These are phyloP conservation scores for Neurospora terricola DNA, from an alignment of 495 filamentous ascomycete species.

Conservation along the genomic window DNA sequence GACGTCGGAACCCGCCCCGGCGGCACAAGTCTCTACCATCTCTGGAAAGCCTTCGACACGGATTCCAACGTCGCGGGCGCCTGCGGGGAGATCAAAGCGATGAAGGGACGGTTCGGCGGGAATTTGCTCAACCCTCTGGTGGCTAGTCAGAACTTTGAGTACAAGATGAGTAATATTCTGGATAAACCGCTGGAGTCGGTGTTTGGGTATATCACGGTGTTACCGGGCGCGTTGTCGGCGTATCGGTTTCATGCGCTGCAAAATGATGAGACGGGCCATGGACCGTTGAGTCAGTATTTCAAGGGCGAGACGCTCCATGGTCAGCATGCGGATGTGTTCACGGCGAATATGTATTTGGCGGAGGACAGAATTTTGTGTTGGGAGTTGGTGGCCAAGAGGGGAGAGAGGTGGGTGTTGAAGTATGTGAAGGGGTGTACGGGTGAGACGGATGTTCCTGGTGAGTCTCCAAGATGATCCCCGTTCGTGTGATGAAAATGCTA, in stretches of 20 bases:
- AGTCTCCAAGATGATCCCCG: slow-evolving; percentile 5
- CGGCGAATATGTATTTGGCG: slow-evolving; percentile 98
- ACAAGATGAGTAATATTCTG: slow-evolving; percentile 99
- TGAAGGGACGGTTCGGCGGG: slow-evolving; percentile 73
- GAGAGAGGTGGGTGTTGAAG: slow-evolving; percentile 92
- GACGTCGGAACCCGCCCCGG: slow-evolving; percentile 93
- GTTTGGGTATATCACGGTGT: slow-evolving; percentile 95
- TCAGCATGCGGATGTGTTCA: slow-evolving; percentile 96
- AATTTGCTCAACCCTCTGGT: slow-evolving; percentile 91
- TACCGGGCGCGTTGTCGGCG: slow-evolving; percentile 88
- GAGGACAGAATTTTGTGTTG: slow-evolving; percentile 98
- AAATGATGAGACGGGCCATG: slow-evolving; percentile 89
- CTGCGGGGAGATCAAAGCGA: slow-evolving; percentile 93
- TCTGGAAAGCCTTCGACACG: slow-evolving; percentile 98
- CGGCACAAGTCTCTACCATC: slow-evolving; percentile 79
- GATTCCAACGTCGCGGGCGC: slow-evolving; percentile 95
- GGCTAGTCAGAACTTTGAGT: slow-evolving; percentile 97
- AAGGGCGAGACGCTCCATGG: slow-evolving; percentile 97
- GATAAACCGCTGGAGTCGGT: slow-evolving; percentile 96
- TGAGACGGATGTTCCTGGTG: slow-evolving; percentile 95
- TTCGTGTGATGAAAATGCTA: neutral
- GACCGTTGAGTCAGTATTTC: slow-evolving; percentile 96
- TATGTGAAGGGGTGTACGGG: slow-evolving; percentile 94
- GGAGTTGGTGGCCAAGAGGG: slow-evolving; percentile 94
- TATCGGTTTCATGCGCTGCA: slow-evolving; percentile 96